These are phyloP conservation scores for Lentinula sp. DNA, from an alignment of 768 basidiomycete species.

Conservation along the genomic window DNA sequence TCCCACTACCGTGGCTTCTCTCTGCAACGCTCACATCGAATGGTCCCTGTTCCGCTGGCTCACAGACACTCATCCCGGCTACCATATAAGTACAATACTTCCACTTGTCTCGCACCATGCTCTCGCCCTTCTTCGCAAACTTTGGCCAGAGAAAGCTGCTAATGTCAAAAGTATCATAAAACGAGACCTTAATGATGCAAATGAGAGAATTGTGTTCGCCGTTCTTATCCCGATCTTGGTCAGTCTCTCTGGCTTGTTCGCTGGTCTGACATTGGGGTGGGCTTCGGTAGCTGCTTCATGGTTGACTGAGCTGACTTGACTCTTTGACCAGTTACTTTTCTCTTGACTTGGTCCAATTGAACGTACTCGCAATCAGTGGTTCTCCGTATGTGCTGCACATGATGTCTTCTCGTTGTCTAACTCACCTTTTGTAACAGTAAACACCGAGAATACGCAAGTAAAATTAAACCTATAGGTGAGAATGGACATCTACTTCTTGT, in stretches of 20 bases:
- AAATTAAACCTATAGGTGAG: conserved; percentile 82
- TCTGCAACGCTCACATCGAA: conserved; percentile 22
- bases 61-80: conserved; percentile 35
- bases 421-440: conserved; percentile 33
- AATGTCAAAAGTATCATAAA: neutral
- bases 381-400: conserved; percentile 56
- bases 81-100: conserved; percentile 34
- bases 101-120: conserved; percentile 41
- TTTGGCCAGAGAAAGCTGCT: conserved; percentile 7
- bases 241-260: conserved; percentile 78
- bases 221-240: conserved; percentile 81
- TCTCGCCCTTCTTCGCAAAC: conserved; percentile 27
- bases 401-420: neutral
- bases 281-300: neutral
- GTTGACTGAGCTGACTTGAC: neutral
- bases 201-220: neutral
- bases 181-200: neutral
- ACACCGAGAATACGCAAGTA: conserved; percentile 75
- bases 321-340: conserved; percentile 63
- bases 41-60: conserved; percentile 27
- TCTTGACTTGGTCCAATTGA: conserved; percentile 87
- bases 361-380: conserved; percentile 80
- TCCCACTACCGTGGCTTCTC: neutral
- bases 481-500: conserved; percentile 81
- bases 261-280: conserved; percentile 67